Conservation (phyloP, 176 grass and related monocot genomes). For the Musa acuminata region DNA sequence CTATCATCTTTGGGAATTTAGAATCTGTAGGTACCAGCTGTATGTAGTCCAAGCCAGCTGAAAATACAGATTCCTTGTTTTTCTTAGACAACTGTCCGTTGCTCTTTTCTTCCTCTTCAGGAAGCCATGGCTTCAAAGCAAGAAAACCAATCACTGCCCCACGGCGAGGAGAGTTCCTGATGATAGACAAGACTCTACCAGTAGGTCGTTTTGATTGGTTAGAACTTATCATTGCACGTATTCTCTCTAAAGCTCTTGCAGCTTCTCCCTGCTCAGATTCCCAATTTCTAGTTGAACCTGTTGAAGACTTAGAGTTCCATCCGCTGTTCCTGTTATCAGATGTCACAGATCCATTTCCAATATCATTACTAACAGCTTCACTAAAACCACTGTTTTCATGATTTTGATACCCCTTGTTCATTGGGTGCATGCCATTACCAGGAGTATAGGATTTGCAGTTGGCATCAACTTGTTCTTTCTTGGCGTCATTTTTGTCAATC, state of each 20-base stretch:
- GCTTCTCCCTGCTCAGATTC: constrained; percentile 31
- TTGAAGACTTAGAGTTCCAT: constrained; percentile 23
- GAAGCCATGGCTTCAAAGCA: constrained; percentile 37
- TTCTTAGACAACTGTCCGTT: constrained; percentile 23
- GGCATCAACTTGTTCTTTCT: constrained; percentile 32
- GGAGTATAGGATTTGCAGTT: constrained; percentile 8
- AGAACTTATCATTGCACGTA: constrained; percentile 51
- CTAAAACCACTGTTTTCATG: constrained; percentile 64
- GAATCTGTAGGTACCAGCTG: constrained; percentile 58
- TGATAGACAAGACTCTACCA: constrained; percentile 66
- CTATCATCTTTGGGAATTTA: constrained; percentile 79
- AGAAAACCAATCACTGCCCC: constrained; percentile 75
- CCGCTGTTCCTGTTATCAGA: constrained; percentile 29
- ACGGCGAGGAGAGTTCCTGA: constrained; percentile 58
- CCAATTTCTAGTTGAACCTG: constrained; percentile 20
- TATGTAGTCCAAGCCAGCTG: constrained; percentile 22
- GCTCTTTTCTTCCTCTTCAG: constrained; percentile 36
- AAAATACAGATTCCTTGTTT: constrained; percentile 34
- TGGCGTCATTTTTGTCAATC: constrained; percentile 27
- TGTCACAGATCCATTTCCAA: neutral
- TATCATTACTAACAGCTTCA: constrained; percentile 45
- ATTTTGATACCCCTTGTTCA: constrained; percentile 31
- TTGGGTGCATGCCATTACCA: constrained; percentile 27
- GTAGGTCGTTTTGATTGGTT: constrained; percentile 69
- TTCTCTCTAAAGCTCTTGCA: constrained; percentile 56